Conservation (phyloP, 2,329 filamentous ascomycete species). For the Colletotrichum lupini region DNA sequence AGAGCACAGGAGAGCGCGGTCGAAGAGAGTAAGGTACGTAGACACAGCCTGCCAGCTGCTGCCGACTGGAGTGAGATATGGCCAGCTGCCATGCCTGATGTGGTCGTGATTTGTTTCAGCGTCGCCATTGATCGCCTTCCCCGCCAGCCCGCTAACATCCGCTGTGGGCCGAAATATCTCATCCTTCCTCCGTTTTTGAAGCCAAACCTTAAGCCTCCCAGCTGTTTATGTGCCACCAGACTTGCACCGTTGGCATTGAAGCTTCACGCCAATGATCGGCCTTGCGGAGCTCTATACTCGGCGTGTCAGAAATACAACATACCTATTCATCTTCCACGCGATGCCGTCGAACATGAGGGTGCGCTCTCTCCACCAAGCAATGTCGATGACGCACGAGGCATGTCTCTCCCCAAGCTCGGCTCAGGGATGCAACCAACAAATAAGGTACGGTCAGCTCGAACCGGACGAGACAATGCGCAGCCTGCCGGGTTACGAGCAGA, state of each 20-base stretch:
- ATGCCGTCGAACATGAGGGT: background rate
- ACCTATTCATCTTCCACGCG: background rate
- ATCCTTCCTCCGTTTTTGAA: background rate
- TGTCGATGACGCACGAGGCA: background rate
- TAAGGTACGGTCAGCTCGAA: background rate
- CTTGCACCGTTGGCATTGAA: background rate
- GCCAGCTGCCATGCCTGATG: no score
- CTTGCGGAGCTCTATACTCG: background rate
- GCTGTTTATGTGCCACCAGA: background rate
- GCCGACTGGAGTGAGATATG: background rate
- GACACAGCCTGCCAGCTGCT: background rate
- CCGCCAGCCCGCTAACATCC: slow-evolving; percentile 6
- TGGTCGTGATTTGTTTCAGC: background rate
- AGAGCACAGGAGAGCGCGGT: background rate
- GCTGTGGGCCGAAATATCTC: background rate
- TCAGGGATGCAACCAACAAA: background rate
- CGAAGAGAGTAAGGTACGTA: background rate
- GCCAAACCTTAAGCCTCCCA: background rate
- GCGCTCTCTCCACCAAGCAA: background rate
- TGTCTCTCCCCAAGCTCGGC: background rate
- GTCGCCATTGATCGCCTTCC: background rate
- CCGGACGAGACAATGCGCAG: slow-evolving; percentile 8
- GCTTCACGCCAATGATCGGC: background rate
- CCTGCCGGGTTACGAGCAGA: background rate
- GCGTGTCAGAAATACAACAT: background rate